Percentiles rank a stretch among this genome's conserved stretches.
These are phyloP conservation scores for Tetradesmus obliquus DNA, from an alignment of 139 green algal species.

Conservation along the genomic window DNA sequence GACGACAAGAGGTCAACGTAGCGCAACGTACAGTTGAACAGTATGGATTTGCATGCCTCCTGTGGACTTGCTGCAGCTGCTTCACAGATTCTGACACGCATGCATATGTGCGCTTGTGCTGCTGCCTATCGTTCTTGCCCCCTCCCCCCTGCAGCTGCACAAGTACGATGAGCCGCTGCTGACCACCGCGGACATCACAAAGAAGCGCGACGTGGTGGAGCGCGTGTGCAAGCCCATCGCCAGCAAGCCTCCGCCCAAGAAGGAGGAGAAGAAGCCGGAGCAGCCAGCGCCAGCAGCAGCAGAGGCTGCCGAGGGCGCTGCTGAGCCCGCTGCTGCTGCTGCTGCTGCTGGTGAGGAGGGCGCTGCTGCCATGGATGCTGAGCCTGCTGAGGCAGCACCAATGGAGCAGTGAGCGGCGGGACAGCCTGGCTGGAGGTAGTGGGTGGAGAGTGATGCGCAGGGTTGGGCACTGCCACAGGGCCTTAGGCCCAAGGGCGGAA, in stretches of 20 bases:
- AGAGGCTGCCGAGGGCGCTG: neutral
- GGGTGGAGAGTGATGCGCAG: neutral
- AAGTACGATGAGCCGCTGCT: constrained; percentile 85
- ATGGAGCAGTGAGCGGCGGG: constrained; percentile 41
- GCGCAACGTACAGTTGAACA: neutral
- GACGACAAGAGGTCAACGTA: too few species aligned
- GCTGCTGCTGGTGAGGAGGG: constrained; percentile 2
- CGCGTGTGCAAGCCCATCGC: constrained; percentile 89
- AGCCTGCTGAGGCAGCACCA: neutral
- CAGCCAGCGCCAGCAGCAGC: constrained; percentile 44
- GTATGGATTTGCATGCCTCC: neutral
- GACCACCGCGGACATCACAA: constrained; percentile 84
- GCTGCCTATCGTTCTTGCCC: neutral
- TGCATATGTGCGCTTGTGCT: neutral
- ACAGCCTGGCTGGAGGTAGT: neutral
- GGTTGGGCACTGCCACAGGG: neutral
- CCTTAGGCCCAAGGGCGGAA: neutral
- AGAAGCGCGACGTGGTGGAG: constrained; percentile 89
- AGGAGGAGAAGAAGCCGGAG: constrained; percentile 37
- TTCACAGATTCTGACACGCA: neutral
- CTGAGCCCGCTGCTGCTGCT: neutral
- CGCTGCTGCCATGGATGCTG: constrained; percentile 15
- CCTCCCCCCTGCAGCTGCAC: constrained; percentile 30
- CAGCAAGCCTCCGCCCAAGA: constrained; percentile 81
- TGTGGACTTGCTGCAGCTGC: neutral